A percentile compares a stretch with the other conserved stretches of the same genome.
phyloP scores from a whole-genome alignment of 2,329 filamentous ascomycete species.

The Aspergillus glaucus region DNA sequence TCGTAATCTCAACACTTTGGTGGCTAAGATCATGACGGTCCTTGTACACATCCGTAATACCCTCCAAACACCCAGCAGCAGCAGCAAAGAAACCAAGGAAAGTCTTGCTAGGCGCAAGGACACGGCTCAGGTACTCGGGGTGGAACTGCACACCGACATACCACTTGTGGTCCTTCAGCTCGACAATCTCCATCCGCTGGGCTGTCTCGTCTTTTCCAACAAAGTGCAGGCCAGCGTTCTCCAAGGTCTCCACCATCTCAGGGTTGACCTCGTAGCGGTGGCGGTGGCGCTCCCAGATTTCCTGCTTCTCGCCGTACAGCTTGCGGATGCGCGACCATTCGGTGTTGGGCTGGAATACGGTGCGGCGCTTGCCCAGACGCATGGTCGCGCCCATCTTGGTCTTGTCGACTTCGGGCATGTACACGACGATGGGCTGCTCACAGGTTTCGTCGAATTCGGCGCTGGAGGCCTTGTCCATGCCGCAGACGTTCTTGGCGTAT shows the following conservation, averaged over 20 bases:
- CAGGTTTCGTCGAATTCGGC: conserved; percentile 52
- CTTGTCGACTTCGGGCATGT: conserved; percentile 84
- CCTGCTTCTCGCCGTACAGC: conserved; percentile 57
- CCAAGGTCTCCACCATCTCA: conserved; percentile 61
- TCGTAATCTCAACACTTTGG: neutral
- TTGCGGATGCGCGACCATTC: conserved; percentile 74
- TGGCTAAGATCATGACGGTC: conserved; percentile 15
- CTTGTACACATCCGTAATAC: conserved; percentile 20
- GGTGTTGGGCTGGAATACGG: conserved; percentile 65
- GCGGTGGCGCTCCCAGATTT: conserved; percentile 69
- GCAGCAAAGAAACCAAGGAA: conserved; percentile 84
- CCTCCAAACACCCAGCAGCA: conserved; percentile 59
- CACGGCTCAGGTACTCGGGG: conserved; percentile 74
- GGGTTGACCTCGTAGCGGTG: conserved; percentile 92
- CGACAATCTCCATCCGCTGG: conserved; percentile 75
- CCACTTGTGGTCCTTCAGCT: conserved; percentile 76
- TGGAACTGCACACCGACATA: conserved; percentile 85
- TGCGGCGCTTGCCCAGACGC: conserved; percentile 70
- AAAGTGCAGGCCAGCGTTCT: conserved; percentile 65
- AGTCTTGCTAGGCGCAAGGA: conserved; percentile 65
- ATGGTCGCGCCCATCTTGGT: conserved; percentile 78
- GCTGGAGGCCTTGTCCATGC: conserved; percentile 52
- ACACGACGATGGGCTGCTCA: conserved; percentile 69
- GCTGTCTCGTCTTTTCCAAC: conserved; percentile 74
- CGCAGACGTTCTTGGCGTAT: conserved; percentile 69